Conservation (phyloP, 2,329 filamentous ascomycete species). For the Byssothecium circinans region DNA sequence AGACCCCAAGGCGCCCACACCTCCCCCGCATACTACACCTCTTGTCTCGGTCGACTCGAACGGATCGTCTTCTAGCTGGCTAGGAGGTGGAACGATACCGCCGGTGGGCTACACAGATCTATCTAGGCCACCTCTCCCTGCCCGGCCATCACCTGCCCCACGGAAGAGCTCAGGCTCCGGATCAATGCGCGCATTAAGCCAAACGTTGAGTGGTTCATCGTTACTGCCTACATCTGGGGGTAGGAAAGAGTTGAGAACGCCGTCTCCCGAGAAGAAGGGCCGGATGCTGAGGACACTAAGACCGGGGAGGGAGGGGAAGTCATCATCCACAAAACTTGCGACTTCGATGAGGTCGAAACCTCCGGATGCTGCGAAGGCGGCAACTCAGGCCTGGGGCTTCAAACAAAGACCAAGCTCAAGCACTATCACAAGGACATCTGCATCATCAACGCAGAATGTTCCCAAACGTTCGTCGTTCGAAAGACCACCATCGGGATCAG, state of each 20-base stretch:
- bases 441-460: constrained; percentile 16
- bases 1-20: constrained; percentile 25
- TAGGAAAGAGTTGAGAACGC: constrained; percentile 56
- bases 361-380: constrained; percentile 63
- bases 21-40: constrained; percentile 24
- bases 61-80: constrained; percentile 52
- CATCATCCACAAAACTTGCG: constrained; percentile 51
- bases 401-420: constrained; percentile 23
- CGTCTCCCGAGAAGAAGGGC: constrained; percentile 64
- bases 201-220: constrained; percentile 24
- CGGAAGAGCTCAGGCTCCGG: constrained; percentile 50
- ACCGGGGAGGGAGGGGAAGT: constrained; percentile 48
- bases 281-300: constrained; percentile 60
- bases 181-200: constrained; percentile 23
- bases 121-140: constrained; percentile 65
- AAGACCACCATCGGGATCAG: constrained; percentile 14
- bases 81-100: constrained; percentile 80
- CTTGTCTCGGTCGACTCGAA: constrained; percentile 14
- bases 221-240: constrained; percentile 39
- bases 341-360: constrained; percentile 49
- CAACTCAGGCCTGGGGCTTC: constrained; percentile 62
- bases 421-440: constrained; percentile 10
- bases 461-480: constrained; percentile 36
- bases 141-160: constrained; percentile 53
- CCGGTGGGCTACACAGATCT: constrained; percentile 78